Base-by-base conservation (phyloP, 164 flowering plant species). In the Vitis riparia region DNA sequence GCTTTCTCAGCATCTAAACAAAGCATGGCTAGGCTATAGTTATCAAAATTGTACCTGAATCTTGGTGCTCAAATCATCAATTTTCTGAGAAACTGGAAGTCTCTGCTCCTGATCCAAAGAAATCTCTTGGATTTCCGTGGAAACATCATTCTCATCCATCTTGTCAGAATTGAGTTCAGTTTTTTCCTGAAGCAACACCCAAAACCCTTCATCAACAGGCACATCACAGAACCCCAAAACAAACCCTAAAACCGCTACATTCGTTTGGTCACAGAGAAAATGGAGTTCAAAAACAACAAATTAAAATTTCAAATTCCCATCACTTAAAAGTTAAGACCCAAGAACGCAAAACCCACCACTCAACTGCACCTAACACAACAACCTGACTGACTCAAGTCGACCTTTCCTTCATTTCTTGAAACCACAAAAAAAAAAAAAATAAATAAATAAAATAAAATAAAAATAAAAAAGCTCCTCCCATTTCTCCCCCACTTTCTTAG, bases 61-160 rank as follows among this genome's bases (percentile, higher is more conserved):
- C 77, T 78, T 79, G 67, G 53, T 51, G 71, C 83, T 79, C 66
- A 90, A 69, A 71, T 75, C 68, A 55, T 76, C 67, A 32, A 89
- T 69, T 66, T 82, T 87, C 80, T 80, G 73, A 69, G 81, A 66
- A 68, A 84, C 73, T 1, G 87, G 89, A 69, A 76, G 83, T 16
- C 77, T 80, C 68, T 77, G 82, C 53, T 68, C 86, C 52, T 71
- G 70, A 53, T 72, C 71, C 5, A 79, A 64, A 56, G 77, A 59
- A 11, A 13, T 67, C 66, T 81, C 86, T 59, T 65, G 77, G 10
- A n/a, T 57, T 55, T 58, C 76, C 55, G 67, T 60, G 1, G 67
- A 71, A 29, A 55, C 48, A 30, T 51, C 68, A 61, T 62, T 72
- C 62, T 78, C 79, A 27, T 74, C 78, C 74, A 63, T 60, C 17